Evolutionary conservation across 345 rosid species (phyloP), one percentile per base, ranked within the genome.

Genomic region (Sisymbrium irio): DNA sequence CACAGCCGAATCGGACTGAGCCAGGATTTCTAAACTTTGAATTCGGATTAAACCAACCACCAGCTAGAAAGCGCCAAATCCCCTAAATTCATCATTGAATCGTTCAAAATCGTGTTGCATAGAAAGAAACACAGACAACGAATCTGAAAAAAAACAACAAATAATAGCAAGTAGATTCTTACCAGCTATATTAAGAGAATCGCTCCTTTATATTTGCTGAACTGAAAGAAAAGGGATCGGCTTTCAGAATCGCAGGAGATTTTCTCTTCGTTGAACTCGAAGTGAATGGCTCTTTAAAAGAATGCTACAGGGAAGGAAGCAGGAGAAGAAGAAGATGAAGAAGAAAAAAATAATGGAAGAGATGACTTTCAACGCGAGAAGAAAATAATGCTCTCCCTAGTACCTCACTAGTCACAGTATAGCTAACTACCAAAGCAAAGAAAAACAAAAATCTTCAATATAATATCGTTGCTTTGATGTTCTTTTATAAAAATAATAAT

Each of bases 301-400:
- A 45, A 55, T 57, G 77, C 9, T 37, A 56, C 60, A 56, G 65
- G 35, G 30, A 73, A 17, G 22, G 36, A 20, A 22, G 25, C 1
- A 22, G 2, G 3, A 6, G 25, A 22, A 22, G 2, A 22, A 6
- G 25, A 62, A 13, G 77, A 62, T 17, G 11, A 65, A 27, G 60
- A 45, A 1, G 60, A 36, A 3, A 19, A 12, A 35, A 1, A 17
- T 12, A 15, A 5, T n/a, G 7, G 13, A 22, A 61, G 62, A 5
- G 19, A 7, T 6, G 4, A 13, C 36, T 65, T 74, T 59, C 72
- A 67, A 67, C 67, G 62, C 67, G 1, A 14, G 28, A 9, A 39
- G 60, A 74, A 65, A 74, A 74, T 39, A 55, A 55, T 7, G 65
- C 28, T 51, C 67, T 49, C n/a, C 22, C 42, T 73, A 45, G 9